phyloP scores from a whole-genome alignment of 495 filamentous ascomycete species.

The Aspergillus indologenus region DNA sequence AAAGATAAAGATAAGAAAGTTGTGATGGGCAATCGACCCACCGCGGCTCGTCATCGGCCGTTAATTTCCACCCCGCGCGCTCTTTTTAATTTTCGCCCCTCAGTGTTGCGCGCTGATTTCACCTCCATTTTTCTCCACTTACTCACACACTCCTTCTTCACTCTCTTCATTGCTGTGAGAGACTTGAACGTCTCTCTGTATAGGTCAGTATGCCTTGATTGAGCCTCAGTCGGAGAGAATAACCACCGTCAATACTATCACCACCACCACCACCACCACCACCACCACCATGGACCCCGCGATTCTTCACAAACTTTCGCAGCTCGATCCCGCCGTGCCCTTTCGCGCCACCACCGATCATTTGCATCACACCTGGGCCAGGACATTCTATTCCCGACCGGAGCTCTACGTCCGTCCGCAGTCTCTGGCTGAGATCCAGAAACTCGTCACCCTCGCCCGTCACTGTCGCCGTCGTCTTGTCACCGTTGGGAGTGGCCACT shows the following conservation, averaged over 20 bases:
- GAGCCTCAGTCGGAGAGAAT: neutral
- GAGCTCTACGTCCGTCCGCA: constrained; percentile 87
- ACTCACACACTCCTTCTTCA: neutral
- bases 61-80: constrained; percentile 3
- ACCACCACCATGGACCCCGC: constrained; percentile 43
- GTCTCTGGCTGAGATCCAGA: constrained; percentile 73
- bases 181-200: neutral
- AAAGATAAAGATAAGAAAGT: neutral
- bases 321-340: constrained; percentile 57
- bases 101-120: neutral
- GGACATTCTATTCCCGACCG: constrained; percentile 80
- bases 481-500: constrained; percentile 82
- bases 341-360: constrained; percentile 72
- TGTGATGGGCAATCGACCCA: neutral
- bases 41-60: neutral
- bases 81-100: neutral
- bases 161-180: neutral
- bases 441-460: constrained; percentile 77
- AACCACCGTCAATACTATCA: too few species aligned
- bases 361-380: constrained; percentile 93
- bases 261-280: neutral
- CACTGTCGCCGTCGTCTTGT: constrained; percentile 75
- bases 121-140: neutral
- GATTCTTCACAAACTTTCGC: constrained; percentile 51
- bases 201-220: constrained; percentile 8